These are phyloP conservation scores for Saccharomyces hybrid DNA, from an alignment of 1,139 yeast species.

Conservation along the genomic window DNA sequence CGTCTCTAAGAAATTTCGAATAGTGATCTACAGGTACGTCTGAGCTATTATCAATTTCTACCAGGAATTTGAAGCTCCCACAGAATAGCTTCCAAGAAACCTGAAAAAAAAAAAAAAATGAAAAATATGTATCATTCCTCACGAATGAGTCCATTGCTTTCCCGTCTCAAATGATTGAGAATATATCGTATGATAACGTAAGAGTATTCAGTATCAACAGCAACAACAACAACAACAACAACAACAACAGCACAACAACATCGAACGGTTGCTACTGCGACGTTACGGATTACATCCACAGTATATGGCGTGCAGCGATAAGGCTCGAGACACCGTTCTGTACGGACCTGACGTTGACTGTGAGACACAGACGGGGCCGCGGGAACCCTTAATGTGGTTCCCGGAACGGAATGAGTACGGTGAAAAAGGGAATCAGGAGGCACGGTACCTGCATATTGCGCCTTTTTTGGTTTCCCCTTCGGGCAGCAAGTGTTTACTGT, in stretches of 20 bases:
- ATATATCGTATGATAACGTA: background rate
- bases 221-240: background rate
- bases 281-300: background rate
- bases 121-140: background rate
- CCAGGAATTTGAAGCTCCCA: background rate
- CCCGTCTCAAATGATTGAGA: background rate
- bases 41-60: background rate
- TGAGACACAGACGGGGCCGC: background rate
- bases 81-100: background rate
- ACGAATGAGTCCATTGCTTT: background rate
- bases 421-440: constrained; percentile 3
- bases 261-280: background rate
- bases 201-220: background rate
- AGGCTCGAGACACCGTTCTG: background rate
- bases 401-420: background rate
- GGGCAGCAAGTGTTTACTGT: constrained; percentile 10
- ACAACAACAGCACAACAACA: background rate
- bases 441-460: constrained; percentile 8
- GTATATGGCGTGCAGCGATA: background rate
- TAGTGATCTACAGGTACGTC: background rate
- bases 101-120: background rate
- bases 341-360: background rate
- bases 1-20: background rate
- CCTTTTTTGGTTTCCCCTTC: constrained; percentile 4
- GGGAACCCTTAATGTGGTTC: background rate